These are phyloP conservation scores for Tilletia setariae DNA, from an alignment of 1,284 basidiomycete species.

Conservation along the genomic window DNA sequence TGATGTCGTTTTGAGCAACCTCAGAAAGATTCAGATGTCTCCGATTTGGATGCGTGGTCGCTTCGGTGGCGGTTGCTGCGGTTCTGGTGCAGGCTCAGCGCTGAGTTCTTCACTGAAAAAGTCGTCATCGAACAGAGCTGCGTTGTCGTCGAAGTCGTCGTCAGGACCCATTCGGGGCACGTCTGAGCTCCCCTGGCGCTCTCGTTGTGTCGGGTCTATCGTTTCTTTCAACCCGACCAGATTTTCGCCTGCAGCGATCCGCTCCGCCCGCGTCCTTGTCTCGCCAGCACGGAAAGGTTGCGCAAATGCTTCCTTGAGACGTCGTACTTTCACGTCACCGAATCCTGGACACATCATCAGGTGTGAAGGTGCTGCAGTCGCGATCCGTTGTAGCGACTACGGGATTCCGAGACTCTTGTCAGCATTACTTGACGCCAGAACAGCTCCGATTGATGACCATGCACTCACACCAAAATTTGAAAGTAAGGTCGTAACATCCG, in stretches of 20 bases:
- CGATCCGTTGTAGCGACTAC: conserved; percentile 72
- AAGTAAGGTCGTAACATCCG: conserved; percentile 89
- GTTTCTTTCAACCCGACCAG: conserved; percentile 11
- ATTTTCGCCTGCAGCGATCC: conserved; percentile 1
- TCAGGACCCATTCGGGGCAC: too few species aligned
- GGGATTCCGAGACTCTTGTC: neutral
- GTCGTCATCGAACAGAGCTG: neutral
- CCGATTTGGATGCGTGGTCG: conserved; percentile 13
- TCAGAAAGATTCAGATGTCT: neutral
- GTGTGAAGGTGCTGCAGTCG: conserved; percentile 62
- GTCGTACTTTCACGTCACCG: conserved; percentile 85
- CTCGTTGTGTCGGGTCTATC: neutral
- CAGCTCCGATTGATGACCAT: too few species aligned
- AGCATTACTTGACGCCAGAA: too few species aligned
- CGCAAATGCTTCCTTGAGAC: conserved; percentile 60
- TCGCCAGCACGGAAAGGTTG: conserved; percentile 60
- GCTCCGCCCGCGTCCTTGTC: conserved; percentile 62
- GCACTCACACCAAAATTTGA: conserved; percentile 85
- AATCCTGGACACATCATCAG: conserved; percentile 84
- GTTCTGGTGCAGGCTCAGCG: neutral
- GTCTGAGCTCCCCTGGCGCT: too few species aligned
- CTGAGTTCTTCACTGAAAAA: neutral
- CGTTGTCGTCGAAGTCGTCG: neutral
- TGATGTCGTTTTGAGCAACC: neutral
- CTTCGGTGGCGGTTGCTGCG: conserved; percentile 4